phyloP scores from a whole-genome alignment of 352 stramenopile genomes.

The Pythium myriotylum region DNA sequence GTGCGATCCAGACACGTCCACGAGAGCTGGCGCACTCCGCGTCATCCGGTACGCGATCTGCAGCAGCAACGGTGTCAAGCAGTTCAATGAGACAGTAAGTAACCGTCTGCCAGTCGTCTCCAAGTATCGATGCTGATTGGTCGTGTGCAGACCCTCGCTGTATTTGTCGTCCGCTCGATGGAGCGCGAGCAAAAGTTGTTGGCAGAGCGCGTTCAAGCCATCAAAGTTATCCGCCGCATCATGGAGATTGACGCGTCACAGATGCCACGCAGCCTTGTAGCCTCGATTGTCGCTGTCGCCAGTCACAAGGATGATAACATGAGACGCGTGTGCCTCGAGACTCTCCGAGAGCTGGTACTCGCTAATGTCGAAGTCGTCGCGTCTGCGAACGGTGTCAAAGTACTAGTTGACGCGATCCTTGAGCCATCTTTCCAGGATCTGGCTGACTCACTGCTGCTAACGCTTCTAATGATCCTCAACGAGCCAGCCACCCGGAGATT shows the following conservation, averaged over 20 bases:
- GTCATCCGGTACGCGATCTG: conserved; percentile 85
- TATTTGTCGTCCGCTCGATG: conserved; percentile 85
- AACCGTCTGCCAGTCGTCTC: too few relatives aligned
- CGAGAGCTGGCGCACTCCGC: conserved; percentile 71
- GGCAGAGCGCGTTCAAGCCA: conserved; percentile 81
- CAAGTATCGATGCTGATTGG: not conserved
- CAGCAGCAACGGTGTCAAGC: conserved; percentile 68
- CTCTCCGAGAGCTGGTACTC: conserved; percentile 78
- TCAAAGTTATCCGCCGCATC: conserved; percentile 85
- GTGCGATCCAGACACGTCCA: conserved; percentile 79
- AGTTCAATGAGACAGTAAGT: conserved; percentile 64
- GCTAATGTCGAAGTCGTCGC: conserved; percentile 83
- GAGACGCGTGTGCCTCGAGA: conserved; percentile 85
- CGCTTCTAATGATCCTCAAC: conserved; percentile 84
- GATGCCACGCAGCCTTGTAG: conserved; percentile 84
- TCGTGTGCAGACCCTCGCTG: conserved; percentile 49
- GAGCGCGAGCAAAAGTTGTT: conserved; percentile 88
- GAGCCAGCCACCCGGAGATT: conserved; percentile 84
- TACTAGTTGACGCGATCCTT: conserved; percentile 85
- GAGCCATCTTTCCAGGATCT: conserved; percentile 89
- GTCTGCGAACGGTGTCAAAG: conserved; percentile 81
- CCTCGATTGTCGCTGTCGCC: conserved; percentile 81
- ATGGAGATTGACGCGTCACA: conserved; percentile 86
- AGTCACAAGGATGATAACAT: conserved; percentile 91
- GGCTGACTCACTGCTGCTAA: conserved; percentile 83